Evolutionary conservation across 768 basidiomycete genomes (phyloP).

Genomic region (Chalciporus sphaerocephalus): DNA sequence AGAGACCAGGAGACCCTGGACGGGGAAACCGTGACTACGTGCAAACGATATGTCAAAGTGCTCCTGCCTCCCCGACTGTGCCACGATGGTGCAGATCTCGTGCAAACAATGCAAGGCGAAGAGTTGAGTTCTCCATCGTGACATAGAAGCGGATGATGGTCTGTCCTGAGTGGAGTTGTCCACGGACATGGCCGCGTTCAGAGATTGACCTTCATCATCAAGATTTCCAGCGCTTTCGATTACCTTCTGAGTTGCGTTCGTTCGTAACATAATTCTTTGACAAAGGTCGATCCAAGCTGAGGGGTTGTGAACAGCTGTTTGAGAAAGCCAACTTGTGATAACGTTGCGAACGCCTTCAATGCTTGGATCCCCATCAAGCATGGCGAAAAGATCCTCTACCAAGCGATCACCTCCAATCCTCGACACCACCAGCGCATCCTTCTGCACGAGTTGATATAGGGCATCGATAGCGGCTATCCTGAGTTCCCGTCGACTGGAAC

Average conservation of each 20-base stretch:
- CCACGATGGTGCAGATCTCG: conserved; percentile 75
- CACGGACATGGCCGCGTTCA: conserved; percentile 55
- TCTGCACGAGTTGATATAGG: conserved; percentile 94
- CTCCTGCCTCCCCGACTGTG: conserved; percentile 68
- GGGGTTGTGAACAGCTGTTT: conserved; percentile 89
- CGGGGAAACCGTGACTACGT: conserved; percentile 50
- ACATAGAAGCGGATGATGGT: conserved; percentile 47
- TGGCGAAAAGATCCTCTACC: conserved; percentile 90
- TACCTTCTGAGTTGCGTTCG: conserved; percentile 77
- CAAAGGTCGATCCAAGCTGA: conserved; percentile 98
- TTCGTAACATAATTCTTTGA: conserved; percentile 93
- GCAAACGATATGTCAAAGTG: conserved; percentile 80
- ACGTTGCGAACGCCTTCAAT: conserved; percentile 92
- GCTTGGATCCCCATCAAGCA: conserved; percentile 91
- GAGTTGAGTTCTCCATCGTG: conserved; percentile 93
- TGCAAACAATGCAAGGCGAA: conserved; percentile 93
- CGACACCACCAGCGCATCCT: conserved; percentile 87
- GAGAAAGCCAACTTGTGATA: conserved; percentile 90
- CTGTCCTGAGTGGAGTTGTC: conserved; percentile 29
- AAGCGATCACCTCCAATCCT: conserved; percentile 90
- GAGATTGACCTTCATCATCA: conserved; percentile 93
- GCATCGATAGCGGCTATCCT: conserved; percentile 95
- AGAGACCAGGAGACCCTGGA: conserved; percentile 67
- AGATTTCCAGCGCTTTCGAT: conserved; percentile 55
- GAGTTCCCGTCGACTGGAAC: conserved; percentile 75